phyloP scores from a whole-genome alignment of 2,329 filamentous ascomycete species.

The Exophiala sideris region DNA sequence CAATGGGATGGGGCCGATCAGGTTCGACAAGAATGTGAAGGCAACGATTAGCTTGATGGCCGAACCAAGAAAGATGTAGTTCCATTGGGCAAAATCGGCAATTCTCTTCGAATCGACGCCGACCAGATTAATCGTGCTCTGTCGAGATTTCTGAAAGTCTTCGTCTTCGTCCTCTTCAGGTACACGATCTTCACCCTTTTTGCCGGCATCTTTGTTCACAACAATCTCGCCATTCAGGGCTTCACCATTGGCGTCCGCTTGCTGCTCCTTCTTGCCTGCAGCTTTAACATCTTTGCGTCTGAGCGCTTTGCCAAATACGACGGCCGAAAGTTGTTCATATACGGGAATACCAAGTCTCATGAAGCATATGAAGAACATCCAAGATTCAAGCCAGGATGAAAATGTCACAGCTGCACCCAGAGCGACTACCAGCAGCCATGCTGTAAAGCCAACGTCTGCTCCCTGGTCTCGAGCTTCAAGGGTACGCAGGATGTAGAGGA shows the following conservation, averaged over 20 bases:
- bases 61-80: conserved; percentile 62
- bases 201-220: conserved; percentile 33
- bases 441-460: conserved; percentile 47
- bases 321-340: conserved; percentile 65
- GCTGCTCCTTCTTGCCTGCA: conserved; percentile 37
- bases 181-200: conserved; percentile 35
- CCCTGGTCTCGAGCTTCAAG: conserved; percentile 57
- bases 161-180: conserved; percentile 50
- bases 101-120: conserved; percentile 72
- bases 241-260: conserved; percentile 16
- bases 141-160: conserved; percentile 56
- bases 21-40: conserved; percentile 61
- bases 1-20: conserved; percentile 70
- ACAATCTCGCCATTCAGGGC: conserved; percentile 30
- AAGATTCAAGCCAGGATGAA: conserved; percentile 58
- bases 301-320: conserved; percentile 75
- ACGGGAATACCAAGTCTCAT: conserved; percentile 63
- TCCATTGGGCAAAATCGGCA: conserved; percentile 64
- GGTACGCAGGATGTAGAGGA: conserved; percentile 62
- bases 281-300: conserved; percentile 73
- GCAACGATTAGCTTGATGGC: conserved; percentile 63
- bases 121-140: conserved; percentile 73
- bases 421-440: conserved; percentile 66
- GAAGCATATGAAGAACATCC: conserved; percentile 65
- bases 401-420: conserved; percentile 60